Evolutionary conservation across 1,284 basidiomycete species (phyloP), one percentile per base, ranked within the genome.

Genomic region (Cutaneotrichosporon cavernicola): DNA sequence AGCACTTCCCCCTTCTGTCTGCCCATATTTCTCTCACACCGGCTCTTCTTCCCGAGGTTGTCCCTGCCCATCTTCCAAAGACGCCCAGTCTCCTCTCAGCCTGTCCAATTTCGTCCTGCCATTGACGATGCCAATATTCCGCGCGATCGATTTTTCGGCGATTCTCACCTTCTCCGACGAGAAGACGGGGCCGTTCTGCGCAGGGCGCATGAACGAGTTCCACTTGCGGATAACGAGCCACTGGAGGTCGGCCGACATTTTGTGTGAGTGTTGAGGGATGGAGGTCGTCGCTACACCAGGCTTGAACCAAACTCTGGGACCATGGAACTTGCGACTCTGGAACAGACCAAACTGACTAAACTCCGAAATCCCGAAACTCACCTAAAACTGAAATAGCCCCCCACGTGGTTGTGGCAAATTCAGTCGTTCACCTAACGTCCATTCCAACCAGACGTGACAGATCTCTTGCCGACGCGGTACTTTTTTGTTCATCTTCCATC

Each of bases 161-260:
- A n/a, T 53, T 32, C 89, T 76, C 79, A 92, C 91, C 70, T 88
- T 86, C 85, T 93, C 91, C 80, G 83, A 88, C 73, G 90, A 91
- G 83, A 93, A 91, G 76, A 88, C 79, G 59, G 88, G 89, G 46
- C 90, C 90, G 76, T 89, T 88, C 56, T 81, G 78, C 87, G 58
- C 89, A 83, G 92, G 91, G 79, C 91, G 89, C 68, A 90, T 83
- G 86, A 88, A 92, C 70, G 90, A 88, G 86, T 89, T 93, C 84
- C 85, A 84, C 76, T 90, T 88, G 89, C 92, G 90, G 82, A 93
- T 80, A 72, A 94, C 89, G 80, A 92, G 87, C 92, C 92, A 95
- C 84, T 92, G 85, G 81, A 94, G 89, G 81, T 94, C 91, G 71
- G 73, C 58, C 61, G 76, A 77, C 78, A 78, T 80, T 71, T 65